Percentiles rank a stretch among this genome's conserved stretches.
These are phyloP conservation scores for Penstemon davidsonii DNA, from an alignment of 257 asterid species.

Conservation along the genomic window DNA sequence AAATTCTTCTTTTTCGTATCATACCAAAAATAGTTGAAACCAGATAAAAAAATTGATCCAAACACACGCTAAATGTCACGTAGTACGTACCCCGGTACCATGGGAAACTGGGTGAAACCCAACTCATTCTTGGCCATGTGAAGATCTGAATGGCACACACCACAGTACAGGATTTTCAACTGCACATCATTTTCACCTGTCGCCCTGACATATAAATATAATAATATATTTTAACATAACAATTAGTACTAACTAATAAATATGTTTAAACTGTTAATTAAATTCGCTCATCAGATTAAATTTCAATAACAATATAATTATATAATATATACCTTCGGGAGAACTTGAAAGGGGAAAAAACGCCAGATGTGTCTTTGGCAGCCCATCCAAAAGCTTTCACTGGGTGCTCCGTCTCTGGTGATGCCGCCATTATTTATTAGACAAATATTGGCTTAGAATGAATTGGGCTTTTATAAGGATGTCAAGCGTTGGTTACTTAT, in stretches of 20 bases:
- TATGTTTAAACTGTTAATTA: no score
- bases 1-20: no score
- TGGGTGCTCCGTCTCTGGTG: slow-evolving; percentile 10
- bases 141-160: slow-evolving; percentile 53
- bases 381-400: slow-evolving; percentile 45
- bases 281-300: no score
- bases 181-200: slow-evolving; percentile 46
- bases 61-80: background rate
- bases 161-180: slow-evolving; percentile 40
- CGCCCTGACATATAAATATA: slow-evolving; percentile 18
- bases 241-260: no score
- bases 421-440: slow-evolving; percentile 27
- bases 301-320: no score
- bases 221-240: no score
- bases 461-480: background rate
- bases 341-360: slow-evolving; percentile 37
- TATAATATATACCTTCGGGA: slow-evolving; percentile 32
- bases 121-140: slow-evolving; percentile 44
- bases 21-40: no score
- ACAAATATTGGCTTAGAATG: background rate
- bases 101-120: slow-evolving; percentile 37
- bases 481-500: no score
- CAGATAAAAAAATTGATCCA: no score
- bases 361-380: slow-evolving; percentile 34
- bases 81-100: slow-evolving; percentile 43